phyloP scores from a whole-genome alignment of 495 filamentous ascomycete species.

The Trichocladium antarcticum region DNA sequence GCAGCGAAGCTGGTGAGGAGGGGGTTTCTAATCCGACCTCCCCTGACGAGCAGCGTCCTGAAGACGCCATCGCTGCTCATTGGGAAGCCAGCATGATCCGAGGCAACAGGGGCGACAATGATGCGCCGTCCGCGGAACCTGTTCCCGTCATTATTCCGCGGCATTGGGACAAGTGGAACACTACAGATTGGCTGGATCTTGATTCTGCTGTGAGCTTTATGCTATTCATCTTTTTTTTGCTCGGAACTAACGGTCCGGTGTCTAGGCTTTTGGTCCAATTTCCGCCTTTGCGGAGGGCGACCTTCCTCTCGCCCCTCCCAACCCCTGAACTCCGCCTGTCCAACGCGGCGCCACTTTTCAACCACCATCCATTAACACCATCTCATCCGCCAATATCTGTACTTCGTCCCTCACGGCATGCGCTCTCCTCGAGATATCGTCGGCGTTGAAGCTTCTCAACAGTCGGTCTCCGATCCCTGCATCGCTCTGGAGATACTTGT shows the following conservation, averaged over 20 bases:
- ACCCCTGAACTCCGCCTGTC: neutral
- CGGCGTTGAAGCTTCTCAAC: constrained; percentile 2
- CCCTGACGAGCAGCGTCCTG: constrained; percentile 11
- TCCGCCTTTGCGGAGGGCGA: constrained; percentile 7
- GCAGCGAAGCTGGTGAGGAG: neutral
- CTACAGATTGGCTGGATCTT: constrained; percentile 20
- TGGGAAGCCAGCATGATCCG: constrained; percentile 12
- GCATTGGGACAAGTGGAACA: constrained; percentile 18
- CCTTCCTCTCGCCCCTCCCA: neutral
- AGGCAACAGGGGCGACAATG: neutral
- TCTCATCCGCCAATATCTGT: constrained; percentile 5
- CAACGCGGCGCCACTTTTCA: neutral
- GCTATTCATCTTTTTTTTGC: neutral
- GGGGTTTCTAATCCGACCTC: too few species aligned
- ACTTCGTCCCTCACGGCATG: constrained; percentile 3
- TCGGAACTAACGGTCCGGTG: neutral
- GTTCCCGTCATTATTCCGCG: neutral
- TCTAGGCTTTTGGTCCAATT: constrained; percentile 20
- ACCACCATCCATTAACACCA: neutral
- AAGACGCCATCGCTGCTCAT: constrained; percentile 17
- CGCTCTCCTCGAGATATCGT: neutral
- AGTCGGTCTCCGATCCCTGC: constrained; percentile 14
- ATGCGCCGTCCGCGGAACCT: neutral
- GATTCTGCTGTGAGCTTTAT: constrained; percentile 20
- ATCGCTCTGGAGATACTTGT: constrained; percentile 12